Evolutionary conservation across 192 early-diverging fungal species (phyloP).

Genomic region (Helicostylum pulchrum): DNA sequence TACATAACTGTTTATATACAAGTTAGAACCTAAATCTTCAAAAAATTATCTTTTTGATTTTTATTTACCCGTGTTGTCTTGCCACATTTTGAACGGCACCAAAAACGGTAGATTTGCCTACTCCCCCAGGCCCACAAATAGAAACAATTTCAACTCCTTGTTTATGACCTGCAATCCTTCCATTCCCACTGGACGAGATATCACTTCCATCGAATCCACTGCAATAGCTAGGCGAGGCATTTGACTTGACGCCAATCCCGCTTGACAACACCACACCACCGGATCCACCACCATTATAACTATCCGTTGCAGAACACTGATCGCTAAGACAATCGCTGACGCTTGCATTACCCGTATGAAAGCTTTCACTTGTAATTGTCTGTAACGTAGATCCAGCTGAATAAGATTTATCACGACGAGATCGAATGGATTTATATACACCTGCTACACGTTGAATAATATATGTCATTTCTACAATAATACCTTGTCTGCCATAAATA

Average conservation of each 20-base stretch:
- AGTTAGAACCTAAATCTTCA: neutral
- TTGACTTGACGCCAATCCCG: conserved; percentile 3
- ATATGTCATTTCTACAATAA: conserved; percentile 25
- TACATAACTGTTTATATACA: conserved; percentile 17
- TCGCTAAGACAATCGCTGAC: neutral
- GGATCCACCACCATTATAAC: neutral
- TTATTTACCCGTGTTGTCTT: conserved; percentile 24
- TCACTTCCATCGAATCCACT: conserved; percentile 17
- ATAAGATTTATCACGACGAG: conserved; percentile 12
- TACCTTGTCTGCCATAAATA: conserved; percentile 26
- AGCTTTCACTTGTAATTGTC: conserved; percentile 1
- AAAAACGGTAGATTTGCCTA: conserved; percentile 30
- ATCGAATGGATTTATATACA: conserved; percentile 4
- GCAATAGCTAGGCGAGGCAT: conserved; percentile 20
- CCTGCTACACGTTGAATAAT: conserved; percentile 22
- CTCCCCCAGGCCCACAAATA: conserved; percentile 29
- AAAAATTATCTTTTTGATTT: neutral
- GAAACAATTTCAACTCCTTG: conserved; percentile 20
- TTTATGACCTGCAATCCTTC: conserved; percentile 1
- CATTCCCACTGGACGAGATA: conserved; percentile 15
- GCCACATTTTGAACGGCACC: conserved; percentile 30
- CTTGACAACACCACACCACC: neutral
- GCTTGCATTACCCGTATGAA: conserved; percentile 7
- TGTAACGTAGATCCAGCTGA: conserved; percentile 5
- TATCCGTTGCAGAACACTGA: conserved; percentile 4